Evolutionary conservation across 176 grass and related monocot species (phyloP).

Genomic region (Poa annua): DNA sequence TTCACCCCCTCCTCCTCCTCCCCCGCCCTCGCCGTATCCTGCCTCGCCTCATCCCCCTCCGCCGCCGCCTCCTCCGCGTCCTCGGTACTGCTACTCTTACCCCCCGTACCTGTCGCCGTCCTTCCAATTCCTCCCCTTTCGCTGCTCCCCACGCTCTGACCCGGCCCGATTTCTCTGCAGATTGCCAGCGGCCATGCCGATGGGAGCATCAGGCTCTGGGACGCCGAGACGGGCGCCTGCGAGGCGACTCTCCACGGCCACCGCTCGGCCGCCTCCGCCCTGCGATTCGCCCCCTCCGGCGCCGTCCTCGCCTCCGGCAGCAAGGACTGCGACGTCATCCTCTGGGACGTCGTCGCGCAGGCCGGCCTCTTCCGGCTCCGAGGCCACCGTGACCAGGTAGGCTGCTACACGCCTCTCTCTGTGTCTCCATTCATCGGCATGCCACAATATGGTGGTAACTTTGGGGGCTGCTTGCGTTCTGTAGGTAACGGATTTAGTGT

Average conservation of each 20-base stretch:
- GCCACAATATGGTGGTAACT: no score
- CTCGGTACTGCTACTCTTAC: slow-evolving; percentile 53
- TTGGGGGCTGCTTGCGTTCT: neutral
- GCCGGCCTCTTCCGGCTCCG: slow-evolving; percentile 77
- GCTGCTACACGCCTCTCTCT: neutral
- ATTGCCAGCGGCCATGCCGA: slow-evolving; percentile 90
- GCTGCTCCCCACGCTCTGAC: neutral
- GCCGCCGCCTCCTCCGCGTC: slow-evolving; percentile 54
- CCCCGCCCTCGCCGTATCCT: slow-evolving; percentile 53
- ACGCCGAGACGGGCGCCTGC: slow-evolving; percentile 72
- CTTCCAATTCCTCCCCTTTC: slow-evolving; percentile 3
- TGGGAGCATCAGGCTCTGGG: slow-evolving; percentile 91
- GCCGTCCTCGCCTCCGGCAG: slow-evolving; percentile 83
- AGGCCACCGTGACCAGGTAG: slow-evolving; percentile 91
- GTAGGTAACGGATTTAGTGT: slow-evolving; percentile 84
- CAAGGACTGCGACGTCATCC: slow-evolving; percentile 90
- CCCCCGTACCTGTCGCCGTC: neutral
- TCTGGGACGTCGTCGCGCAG: slow-evolving; percentile 92
- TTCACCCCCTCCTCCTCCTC: slow-evolving; percentile 53
- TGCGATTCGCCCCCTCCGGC: slow-evolving; percentile 62
- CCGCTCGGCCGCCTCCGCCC: slow-evolving; percentile 70
- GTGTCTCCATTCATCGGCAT: neutral
- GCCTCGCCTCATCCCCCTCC: slow-evolving; percentile 58
- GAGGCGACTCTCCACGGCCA: slow-evolving; percentile 91
- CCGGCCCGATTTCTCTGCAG: slow-evolving; percentile 38